A percentile compares a stretch with the other conserved stretches of the same genome.
Evolutionary conservation across 225 moss, liverwort and hornwort genomes (phyloP).

Genomic region (Polytrichum commune): DNA sequence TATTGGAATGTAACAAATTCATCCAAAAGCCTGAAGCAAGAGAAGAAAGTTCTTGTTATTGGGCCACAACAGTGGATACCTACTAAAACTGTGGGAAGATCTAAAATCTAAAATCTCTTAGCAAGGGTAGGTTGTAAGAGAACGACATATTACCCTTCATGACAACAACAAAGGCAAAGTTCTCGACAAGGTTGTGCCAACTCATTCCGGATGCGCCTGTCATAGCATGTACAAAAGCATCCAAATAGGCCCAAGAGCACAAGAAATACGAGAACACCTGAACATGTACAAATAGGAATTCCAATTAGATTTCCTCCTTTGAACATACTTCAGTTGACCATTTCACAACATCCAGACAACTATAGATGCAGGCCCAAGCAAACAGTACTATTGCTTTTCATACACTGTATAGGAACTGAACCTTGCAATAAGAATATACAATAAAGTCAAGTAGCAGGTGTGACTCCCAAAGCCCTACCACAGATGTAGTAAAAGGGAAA

Average conservation of each 20-base stretch:
- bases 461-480: constrained; percentile 22
- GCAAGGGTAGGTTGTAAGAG: constrained; percentile 1
- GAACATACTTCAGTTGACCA: background rate
- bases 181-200: constrained; percentile 68
- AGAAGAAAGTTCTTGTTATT: no score
- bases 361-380: no score
- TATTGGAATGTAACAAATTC: no score
- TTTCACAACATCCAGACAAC: background rate
- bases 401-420: no score
- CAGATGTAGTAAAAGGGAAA: constrained; percentile 57
- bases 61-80: no score
- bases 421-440: no score
- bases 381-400: no score
- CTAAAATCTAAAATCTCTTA: no score
- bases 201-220: constrained; percentile 58
- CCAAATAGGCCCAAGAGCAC: constrained; percentile 53
- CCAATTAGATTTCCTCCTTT: background rate
- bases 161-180: constrained; percentile 60
- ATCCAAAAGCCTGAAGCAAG: no score
- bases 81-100: no score
- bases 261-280: constrained; percentile 50
- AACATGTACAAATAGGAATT: constrained; percentile 18
- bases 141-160: constrained; percentile 36
- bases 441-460: no score
- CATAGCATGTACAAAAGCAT: constrained; percentile 59